Base-by-base conservation (phyloP, 345 rosid genomes). In the Jatropha curcas region DNA sequence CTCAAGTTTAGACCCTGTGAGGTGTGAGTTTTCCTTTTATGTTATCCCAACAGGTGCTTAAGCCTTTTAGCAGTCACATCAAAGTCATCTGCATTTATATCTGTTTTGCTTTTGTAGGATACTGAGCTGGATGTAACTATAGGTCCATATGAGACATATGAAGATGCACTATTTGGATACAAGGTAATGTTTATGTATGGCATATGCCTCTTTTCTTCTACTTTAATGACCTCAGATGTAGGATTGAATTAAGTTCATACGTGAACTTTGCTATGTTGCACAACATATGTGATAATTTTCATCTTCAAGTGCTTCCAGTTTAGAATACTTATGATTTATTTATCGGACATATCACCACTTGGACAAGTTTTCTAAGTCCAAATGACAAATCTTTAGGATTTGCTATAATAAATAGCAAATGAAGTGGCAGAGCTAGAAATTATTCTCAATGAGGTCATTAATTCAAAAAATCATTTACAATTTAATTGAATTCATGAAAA, bases 61-160 rank as follows among this genome's bases (percentile, higher is more conserved):
- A n/a, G 43, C 67, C 67, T 22, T 37, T 61, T 62, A 62, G 27
- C 14, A 20, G 34, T 25, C 24, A 35, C 5, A 30, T 64, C 46
- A 17, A 31, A 1, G 30, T 43, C 53, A 67, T 60, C 1, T 14
- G 67, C 46, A 24, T 19, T 14, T 59, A 14, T 4, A 6, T 19
- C 62, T 48, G 8, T 60, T 46, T 27, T 56, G n/a, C 43, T 78
- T 71, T 28, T 77, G 67, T 78, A 94, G 98, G 92, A 94, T 81
- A 92, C 97, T 64, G 81, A 89, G 81, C 80, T 94, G 86, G 97
- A 94, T 77, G 85, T 92, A 60, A 94, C 98, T 68, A 88, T 94
- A 69, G 98, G 98, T 77, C 97, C 98, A 35, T 94, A 94, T 61
- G 97, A 92, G 86, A 94, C 98, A n/a, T 94, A 94, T 51, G 97